Conservation (phyloP, 805 yeast genomes). For the Metschnikowia reukaufii region DNA sequence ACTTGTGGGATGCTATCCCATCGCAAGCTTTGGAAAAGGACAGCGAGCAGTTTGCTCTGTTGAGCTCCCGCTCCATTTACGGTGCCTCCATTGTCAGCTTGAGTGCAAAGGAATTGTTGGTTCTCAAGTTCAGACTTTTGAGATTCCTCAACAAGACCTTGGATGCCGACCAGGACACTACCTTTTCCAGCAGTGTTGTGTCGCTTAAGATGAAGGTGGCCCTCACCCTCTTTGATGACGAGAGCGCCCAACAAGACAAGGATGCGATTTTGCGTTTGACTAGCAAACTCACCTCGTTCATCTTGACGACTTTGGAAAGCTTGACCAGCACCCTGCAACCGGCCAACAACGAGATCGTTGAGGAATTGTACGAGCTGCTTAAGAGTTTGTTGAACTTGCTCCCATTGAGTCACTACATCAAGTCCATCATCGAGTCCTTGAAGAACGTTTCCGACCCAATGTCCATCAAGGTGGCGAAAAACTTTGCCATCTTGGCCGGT, state of each 20-base stretch:
- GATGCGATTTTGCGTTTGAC: conserved; percentile 33
- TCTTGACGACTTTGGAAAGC: conserved; percentile 39
- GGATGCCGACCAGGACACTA: conserved; percentile 27
- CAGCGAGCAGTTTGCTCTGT: conserved; percentile 34
- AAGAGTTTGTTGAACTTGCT: conserved; percentile 64
- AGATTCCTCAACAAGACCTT: conserved; percentile 56
- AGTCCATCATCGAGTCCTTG: conserved; percentile 50
- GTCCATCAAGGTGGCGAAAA: conserved; percentile 56
- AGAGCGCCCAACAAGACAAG: conserved; percentile 30
- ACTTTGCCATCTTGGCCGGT: conserved; percentile 61
- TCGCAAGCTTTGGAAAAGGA: conserved; percentile 39
- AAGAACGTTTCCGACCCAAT: conserved; percentile 33
- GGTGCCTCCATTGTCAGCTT: conserved; percentile 58
- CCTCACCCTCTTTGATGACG: conserved; percentile 47
- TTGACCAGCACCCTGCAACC: conserved; percentile 21
- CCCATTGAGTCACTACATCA: conserved; percentile 72
- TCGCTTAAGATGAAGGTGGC: conserved; percentile 54
- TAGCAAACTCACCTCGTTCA: conserved; percentile 34
- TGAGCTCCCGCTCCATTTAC: conserved; percentile 59
- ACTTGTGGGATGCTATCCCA: conserved; percentile 53
- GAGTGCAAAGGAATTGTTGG: conserved; percentile 46
- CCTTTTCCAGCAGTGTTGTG: conserved; percentile 19
- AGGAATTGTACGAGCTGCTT: conserved; percentile 54
- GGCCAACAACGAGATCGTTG: conserved; percentile 29
- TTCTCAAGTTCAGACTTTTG: conserved; percentile 52